Evolutionary conservation across 257 asterid species (phyloP), one percentile per base, ranked within the genome.

Genomic region (Parsonsia alboflavescens): DNA sequence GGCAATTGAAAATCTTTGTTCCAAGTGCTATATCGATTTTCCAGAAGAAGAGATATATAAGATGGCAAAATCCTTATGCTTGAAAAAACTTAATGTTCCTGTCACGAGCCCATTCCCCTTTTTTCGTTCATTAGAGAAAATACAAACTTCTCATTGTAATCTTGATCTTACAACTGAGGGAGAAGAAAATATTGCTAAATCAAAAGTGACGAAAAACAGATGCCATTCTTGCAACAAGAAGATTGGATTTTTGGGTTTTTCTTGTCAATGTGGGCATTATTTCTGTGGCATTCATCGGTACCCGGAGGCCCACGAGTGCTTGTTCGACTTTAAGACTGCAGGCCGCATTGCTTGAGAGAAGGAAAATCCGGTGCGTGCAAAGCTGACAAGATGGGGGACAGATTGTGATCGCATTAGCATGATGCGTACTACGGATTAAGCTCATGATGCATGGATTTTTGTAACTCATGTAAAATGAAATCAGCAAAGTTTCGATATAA

Each of bases 251-350:
- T 9, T 74, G 64, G 78, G 88, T 36, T 83, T 82, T 16, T 49
- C 2, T 1, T 88, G 89, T 53, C 71, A 75, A 10, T 82, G 88
- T 7, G 81, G 81, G 0, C 71, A 41, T 4, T 36, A 16, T 13
- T 86, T 79, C 72, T 86, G 88, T 6, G 65, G 75, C 36, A 5
- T 0, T 39, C 90, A 83, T 54, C 66, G 88, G 10, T 62, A 72
- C 7, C 82, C 88, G 0, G 87, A 86, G 54, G 56, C 15, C 6
- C 90, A 84, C 75, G 22, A 63, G 1, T 88, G 90, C 73, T 1
- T 0, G 0, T 59, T 70, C 12, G 83, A 86, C 71, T 86, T 19
- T 84, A 82, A 81, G 81, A 24, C 13, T 1, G 53, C 39, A 0
- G 89, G 84, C 0, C 81, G 54, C 54, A 7, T 22, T 19, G 6